Base-by-base conservation (phyloP, 805 yeast species). In the Naumovozyma castellii region DNA sequence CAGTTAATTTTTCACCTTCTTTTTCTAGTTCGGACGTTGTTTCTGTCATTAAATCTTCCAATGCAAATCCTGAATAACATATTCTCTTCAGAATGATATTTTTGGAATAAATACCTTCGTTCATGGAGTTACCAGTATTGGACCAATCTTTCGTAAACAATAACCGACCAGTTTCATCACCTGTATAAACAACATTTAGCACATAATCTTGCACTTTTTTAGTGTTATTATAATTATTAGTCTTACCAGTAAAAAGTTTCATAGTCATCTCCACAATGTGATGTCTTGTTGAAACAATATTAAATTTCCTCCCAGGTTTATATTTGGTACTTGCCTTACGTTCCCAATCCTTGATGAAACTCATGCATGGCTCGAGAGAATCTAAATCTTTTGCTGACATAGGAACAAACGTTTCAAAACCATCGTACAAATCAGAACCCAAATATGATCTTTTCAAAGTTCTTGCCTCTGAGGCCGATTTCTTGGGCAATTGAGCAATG, bases 61-160 rank as follows among this genome's bases (percentile, higher is more conserved):
- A 45, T 5, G 56, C 60, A 40, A 56, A 55, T 3, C 65, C 65
- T 15, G 59, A 53, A 34, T 54, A 50, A 34, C 52, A 43, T 17
- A 55, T 48, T 36, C 48, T 53, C 15, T 45, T 44, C 5, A 35
- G 2, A 14, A 32, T 34, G 2, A 36, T 8, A 31, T 45, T 38
- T 12, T 33, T 37, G 3, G 49, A 42, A 35, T 39, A 38, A 18
- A 50, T 42, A 2, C 54, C 54, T 22, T 25, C 37, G 9, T 15
- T 30, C 17, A n/a, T 16, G 19, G 27, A 3, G 15, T 33, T 29
- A 3, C 14, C 17, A 5, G 6, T 6, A 8, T 20, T 40, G 3
- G 32, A 6, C 19, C 27, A 22, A 22, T 22, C 27, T 10, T 22
- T 22, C 9, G 10, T 6, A 22, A 22, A 22, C 27, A 22, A 10